A percentile compares a stretch with the other conserved stretches of the same genome.
Evolutionary conservation across 1,284 basidiomycete species (phyloP).

Genomic region (Boletellus sp.): DNA sequence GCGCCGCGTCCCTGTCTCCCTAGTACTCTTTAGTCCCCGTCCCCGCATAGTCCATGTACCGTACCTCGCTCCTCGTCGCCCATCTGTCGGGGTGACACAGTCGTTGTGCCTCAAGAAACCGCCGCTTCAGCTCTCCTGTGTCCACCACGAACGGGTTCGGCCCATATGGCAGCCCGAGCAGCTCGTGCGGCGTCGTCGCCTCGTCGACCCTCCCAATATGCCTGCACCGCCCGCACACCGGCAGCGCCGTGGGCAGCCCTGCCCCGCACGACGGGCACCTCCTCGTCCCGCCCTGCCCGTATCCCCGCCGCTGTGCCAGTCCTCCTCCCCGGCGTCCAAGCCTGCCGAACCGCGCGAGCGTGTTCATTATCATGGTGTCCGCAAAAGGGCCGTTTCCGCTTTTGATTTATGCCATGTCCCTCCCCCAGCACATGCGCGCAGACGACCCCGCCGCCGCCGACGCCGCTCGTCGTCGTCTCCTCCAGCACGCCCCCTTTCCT

Average conservation of each 20-base stretch:
- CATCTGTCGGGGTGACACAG: conserved; percentile 80
- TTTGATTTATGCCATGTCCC: conserved; percentile 20
- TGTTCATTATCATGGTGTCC: conserved; percentile 8
- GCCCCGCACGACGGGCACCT: conserved; percentile 59
- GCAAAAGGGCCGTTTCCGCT: background rate
- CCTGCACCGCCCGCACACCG: conserved; percentile 66
- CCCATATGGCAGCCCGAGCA: conserved; percentile 56
- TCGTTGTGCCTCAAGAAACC: conserved; percentile 68
- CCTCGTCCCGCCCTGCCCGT: conserved; percentile 10
- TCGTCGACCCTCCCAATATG: conserved; percentile 56
- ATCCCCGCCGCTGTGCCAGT: conserved; percentile 18
- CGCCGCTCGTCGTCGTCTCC: conserved; percentile 43
- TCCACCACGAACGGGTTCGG: conserved; percentile 69
- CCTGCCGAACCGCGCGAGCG: conserved; percentile 14
- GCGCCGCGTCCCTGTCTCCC: conserved; percentile 61
- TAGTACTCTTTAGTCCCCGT: conserved; percentile 14
- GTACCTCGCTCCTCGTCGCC: conserved; percentile 53
- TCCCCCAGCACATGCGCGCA: conserved; percentile 26
- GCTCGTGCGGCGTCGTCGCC: conserved; percentile 52
- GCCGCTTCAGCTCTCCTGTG: conserved; percentile 48
- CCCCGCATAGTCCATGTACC: conserved; percentile 1
- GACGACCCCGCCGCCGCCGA: conserved; percentile 42
- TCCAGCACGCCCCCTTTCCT: conserved; percentile 30
- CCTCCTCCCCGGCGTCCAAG: conserved; percentile 5
- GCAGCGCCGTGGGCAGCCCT: conserved; percentile 57